Conservation (phyloP, 2,329 filamentous ascomycete genomes). For the Aspergillus eucalypticola region DNA sequence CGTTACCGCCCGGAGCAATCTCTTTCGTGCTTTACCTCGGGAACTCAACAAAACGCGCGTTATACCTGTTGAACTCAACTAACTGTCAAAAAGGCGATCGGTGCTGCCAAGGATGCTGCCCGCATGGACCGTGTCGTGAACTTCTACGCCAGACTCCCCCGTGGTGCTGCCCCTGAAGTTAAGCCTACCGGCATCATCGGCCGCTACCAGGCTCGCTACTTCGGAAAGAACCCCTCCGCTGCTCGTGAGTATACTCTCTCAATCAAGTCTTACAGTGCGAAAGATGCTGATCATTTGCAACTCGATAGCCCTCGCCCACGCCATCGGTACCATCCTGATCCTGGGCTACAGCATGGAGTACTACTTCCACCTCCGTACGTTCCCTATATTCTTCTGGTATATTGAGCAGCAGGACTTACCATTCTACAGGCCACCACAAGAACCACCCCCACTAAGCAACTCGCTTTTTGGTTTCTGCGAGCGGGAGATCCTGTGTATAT, state of each 20-base stretch:
- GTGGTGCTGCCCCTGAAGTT: slow-evolving; percentile 80
- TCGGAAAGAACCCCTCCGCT: slow-evolving; percentile 86
- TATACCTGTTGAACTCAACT: slow-evolving; percentile 27
- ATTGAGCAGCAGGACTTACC: slow-evolving; percentile 12
- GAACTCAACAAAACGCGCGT: slow-evolving; percentile 13
- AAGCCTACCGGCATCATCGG: slow-evolving; percentile 80
- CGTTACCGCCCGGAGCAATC: slow-evolving; percentile 22
- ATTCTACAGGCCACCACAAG: slow-evolving; percentile 88
- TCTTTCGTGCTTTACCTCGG: slow-evolving; percentile 21
- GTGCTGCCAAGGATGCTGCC: slow-evolving; percentile 89
- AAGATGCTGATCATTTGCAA: slow-evolving; percentile 12
- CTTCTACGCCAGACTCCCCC: slow-evolving; percentile 98
- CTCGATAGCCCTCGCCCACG: slow-evolving; percentile 77
- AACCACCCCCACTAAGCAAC: slow-evolving; percentile 90
- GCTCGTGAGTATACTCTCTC: slow-evolving; percentile 68
- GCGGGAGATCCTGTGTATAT: slow-evolving; percentile 43
- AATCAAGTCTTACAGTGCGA: not conserved
- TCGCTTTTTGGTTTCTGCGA: slow-evolving; percentile 18
- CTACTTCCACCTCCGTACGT: slow-evolving; percentile 99
- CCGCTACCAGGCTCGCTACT: slow-evolving; percentile 84
- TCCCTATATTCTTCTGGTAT: not conserved
- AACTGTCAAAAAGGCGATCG: slow-evolving; percentile 71
- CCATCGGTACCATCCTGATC: slow-evolving; percentile 72
- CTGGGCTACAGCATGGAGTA: slow-evolving; percentile 97
- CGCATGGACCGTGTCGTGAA: slow-evolving; percentile 97